Evolutionary conservation across 2,329 filamentous ascomycete species (phyloP).

Genomic region (Hypomyces perniciosus): DNA sequence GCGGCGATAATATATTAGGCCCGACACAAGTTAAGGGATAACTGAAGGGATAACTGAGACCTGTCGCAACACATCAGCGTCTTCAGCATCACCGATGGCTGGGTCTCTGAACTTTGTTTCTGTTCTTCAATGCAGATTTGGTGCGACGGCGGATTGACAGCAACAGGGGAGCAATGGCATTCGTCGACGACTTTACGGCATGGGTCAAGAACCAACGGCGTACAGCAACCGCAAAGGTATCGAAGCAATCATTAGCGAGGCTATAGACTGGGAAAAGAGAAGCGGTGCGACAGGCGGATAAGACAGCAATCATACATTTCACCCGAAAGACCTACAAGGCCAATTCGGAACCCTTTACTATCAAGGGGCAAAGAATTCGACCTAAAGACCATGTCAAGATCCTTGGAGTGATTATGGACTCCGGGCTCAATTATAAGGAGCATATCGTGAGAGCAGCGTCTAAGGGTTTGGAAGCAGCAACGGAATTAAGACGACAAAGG

Average conservation of each 20-base stretch:
- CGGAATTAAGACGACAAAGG: slow-evolving; percentile 11
- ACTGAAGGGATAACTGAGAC: no score
- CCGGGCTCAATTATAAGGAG: slow-evolving; percentile 11
- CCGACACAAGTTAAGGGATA: no score
- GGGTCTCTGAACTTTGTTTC: no score
- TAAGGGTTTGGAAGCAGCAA: slow-evolving; percentile 13
- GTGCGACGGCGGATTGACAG: no score
- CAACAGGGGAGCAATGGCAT: no score
- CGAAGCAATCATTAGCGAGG: slow-evolving; percentile 19
- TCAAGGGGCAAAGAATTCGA: slow-evolving; percentile 8
- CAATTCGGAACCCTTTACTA: slow-evolving; percentile 6
- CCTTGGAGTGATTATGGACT: slow-evolving; percentile 17
- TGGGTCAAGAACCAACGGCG: slow-evolving; percentile 19
- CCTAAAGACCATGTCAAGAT: slow-evolving; percentile 3
- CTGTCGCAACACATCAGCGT: no score
- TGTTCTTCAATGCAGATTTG: no score
- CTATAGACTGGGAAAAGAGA: slow-evolving; percentile 19
- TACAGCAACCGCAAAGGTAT: slow-evolving; percentile 19
- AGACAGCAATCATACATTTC: slow-evolving; percentile 22
- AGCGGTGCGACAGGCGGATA: slow-evolving; percentile 21
- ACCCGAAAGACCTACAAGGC: slow-evolving; percentile 9
- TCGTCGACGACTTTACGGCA: slow-evolving; percentile 22
- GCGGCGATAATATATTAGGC: no score
- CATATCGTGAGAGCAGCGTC: slow-evolving; percentile 12
- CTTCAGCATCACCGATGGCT: no score